Conservation (phyloP, 1,139 yeast species). For the Saccharomycopsis phalli region DNA sequence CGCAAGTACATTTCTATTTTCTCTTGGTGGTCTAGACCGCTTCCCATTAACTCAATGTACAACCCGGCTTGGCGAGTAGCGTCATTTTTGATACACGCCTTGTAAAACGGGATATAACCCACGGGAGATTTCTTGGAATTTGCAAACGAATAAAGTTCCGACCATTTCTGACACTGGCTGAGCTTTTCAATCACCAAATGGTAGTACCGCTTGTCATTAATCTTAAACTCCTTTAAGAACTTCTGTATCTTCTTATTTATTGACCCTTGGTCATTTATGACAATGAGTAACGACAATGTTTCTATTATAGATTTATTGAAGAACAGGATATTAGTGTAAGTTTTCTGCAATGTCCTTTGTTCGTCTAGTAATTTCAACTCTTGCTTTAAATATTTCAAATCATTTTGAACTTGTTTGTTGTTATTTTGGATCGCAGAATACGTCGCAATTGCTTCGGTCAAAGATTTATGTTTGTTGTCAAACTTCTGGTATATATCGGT, state of each 20-base stretch:
- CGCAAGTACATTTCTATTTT: slow-evolving; percentile 42
- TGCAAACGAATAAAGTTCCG: slow-evolving; percentile 44
- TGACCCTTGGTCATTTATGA: slow-evolving; percentile 26
- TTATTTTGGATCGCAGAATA: slow-evolving; percentile 13
- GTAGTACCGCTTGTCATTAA: slow-evolving; percentile 58
- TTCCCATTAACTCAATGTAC: slow-evolving; percentile 17
- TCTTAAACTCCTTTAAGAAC: slow-evolving; percentile 51
- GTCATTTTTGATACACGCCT: slow-evolving; percentile 21
- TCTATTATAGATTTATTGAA: slow-evolving; percentile 44
- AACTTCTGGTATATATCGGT: slow-evolving; percentile 8
- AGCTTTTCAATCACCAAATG: slow-evolving; percentile 50
- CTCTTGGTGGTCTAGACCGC: slow-evolving; percentile 29
- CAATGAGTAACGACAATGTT: slow-evolving; percentile 46
- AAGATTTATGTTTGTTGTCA: slow-evolving; percentile 9
- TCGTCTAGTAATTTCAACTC: slow-evolving; percentile 43
- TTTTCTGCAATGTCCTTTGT: slow-evolving; percentile 41
- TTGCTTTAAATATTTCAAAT: slow-evolving; percentile 32
- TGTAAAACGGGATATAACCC: slow-evolving; percentile 60
- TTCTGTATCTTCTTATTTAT: slow-evolving; percentile 42
- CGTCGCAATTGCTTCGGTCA: slow-evolving; percentile 8
- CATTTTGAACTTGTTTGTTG: slow-evolving; percentile 23
- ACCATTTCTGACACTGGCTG: slow-evolving; percentile 48
- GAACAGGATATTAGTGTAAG: slow-evolving; percentile 43
- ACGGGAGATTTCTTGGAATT: slow-evolving; percentile 49
- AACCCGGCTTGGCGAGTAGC: slow-evolving; percentile 18